Evolutionary conservation across 176 grass and related monocot species (phyloP).

Genomic region (Avena insularis): DNA sequence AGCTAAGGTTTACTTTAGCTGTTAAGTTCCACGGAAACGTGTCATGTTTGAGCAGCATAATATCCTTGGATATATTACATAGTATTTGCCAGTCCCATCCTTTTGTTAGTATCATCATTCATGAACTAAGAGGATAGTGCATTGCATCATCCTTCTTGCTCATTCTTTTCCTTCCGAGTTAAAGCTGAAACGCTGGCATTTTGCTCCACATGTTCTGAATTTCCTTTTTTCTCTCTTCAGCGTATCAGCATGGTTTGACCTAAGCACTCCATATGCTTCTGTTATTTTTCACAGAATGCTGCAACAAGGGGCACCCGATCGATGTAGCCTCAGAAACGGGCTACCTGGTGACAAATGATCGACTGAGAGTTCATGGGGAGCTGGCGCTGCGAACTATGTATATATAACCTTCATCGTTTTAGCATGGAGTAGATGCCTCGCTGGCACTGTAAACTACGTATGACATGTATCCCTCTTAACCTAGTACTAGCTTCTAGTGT

Average conservation of each 20-base stretch:
- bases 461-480: background rate
- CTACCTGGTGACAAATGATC: background rate
- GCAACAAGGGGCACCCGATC: background rate
- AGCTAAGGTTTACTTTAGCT: constrained; percentile 1
- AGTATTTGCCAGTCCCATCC: background rate
- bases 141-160: background rate
- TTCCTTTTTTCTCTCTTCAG: background rate
- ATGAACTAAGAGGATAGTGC: background rate
- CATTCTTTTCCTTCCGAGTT: background rate
- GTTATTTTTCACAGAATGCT: background rate
- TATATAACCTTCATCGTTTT: background rate
- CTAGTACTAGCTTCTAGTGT: background rate
- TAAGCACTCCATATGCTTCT: background rate
- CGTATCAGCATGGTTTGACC: background rate
- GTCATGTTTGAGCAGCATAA: background rate
- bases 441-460: background rate
- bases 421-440: background rate
- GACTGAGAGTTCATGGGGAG: background rate
- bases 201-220: constrained; percentile 6
- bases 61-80: background rate
- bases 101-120: background rate
- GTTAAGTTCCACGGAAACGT: background rate
- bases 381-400: background rate
- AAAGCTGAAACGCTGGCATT: constrained; percentile 14
- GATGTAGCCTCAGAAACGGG: background rate